Percentiles rank a stretch among this genome's conserved stretches.
phyloP scores from a whole-genome alignment of 129 eudicot species.

The Escallonia rubra region DNA sequence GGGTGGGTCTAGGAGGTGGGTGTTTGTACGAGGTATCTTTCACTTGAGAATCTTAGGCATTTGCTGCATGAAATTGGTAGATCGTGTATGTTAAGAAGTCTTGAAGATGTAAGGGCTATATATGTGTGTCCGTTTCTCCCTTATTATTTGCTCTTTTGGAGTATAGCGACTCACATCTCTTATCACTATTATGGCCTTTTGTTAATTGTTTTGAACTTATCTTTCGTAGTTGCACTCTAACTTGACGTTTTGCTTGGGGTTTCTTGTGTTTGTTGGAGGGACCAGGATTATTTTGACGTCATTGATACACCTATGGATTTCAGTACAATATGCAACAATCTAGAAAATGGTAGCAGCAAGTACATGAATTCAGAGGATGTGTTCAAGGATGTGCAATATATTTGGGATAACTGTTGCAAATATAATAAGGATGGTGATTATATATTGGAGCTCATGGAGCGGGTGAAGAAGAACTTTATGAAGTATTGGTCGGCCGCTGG shows the following conservation, averaged over 20 bases:
- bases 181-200: neutral
- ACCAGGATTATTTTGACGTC: constrained; percentile 86
- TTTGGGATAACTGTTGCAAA: constrained; percentile 73
- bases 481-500: constrained; percentile 64
- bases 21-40: no score
- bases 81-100: neutral
- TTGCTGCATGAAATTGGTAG: no score
- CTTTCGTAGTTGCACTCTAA: no score
- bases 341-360: constrained; percentile 59
- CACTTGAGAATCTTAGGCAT: no score
- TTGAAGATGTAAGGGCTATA: neutral
- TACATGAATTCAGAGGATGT: constrained; percentile 75
- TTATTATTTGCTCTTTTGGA: neutral
- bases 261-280: neutral
- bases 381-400: constrained; percentile 60
- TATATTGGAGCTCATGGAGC: constrained; percentile 67
- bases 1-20: no score
- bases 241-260: no score
- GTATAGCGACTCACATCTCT: neutral
- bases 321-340: constrained; percentile 73
- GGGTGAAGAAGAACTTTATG: constrained; percentile 55
- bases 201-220: neutral
- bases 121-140: neutral
- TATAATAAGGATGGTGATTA: constrained; percentile 79
- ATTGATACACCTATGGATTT: constrained; percentile 91